Conservation (phyloP, 345 rosid genomes). For the Excoecaria cochinchinensis region DNA sequence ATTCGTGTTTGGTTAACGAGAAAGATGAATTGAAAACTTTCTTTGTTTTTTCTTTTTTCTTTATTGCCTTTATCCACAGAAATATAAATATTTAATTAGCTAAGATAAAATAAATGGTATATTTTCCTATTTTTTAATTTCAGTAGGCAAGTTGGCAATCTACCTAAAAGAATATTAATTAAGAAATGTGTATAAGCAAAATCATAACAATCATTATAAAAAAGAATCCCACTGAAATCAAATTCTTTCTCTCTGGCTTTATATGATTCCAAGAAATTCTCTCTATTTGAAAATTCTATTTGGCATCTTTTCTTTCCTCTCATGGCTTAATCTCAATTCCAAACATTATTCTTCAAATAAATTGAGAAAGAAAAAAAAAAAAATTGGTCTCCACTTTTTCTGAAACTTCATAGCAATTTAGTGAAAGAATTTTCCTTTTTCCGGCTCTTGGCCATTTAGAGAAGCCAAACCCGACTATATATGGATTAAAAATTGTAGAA, state of each 20-base stretch:
- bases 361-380: neutral
- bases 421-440: neutral
- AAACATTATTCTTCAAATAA: neutral
- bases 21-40: conserved; percentile 24
- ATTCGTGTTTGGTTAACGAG: conserved; percentile 18
- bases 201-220: neutral
- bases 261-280: conserved; percentile 34
- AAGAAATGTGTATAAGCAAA: conserved; percentile 24
- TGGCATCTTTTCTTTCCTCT: neutral
- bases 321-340: neutral
- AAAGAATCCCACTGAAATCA: conserved; percentile 22
- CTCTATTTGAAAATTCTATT: conserved; percentile 8
- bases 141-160: conserved; percentile 11
- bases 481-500: too few relatives aligned
- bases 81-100: neutral
- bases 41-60: neutral
- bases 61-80: neutral
- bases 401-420: neutral
- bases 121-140: conserved; percentile 1
- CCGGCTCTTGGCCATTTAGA: too few relatives aligned
- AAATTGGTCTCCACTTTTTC: neutral
- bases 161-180: conserved; percentile 9
- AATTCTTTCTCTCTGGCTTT: conserved; percentile 30
- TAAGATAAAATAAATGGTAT: conserved; percentile 5
- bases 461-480: too few relatives aligned